Base-by-base conservation (phyloP, 768 basidiomycete species). In the Sporobolomyces phaffii region DNA sequence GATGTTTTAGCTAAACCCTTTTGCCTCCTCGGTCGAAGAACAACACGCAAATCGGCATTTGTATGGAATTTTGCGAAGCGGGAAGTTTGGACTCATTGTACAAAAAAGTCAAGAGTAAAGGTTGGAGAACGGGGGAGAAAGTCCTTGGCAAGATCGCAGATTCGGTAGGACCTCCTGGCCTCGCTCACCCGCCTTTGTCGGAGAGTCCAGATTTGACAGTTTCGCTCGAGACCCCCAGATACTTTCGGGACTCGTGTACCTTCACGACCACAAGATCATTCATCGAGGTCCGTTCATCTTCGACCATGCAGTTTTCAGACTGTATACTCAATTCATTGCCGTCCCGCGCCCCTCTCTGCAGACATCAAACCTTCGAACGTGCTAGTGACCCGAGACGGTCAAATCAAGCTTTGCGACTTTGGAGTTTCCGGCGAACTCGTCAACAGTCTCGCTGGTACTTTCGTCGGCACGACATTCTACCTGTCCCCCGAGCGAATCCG, bases 131-230 rank as follows among this genome's bases (percentile, higher is more conserved):
- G 60, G 86, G 88, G 48, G 91, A 94, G 80, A 85, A 84, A 77
- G 89, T 97, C 49, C 86, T 91, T 17, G 93, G 91, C 43, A 87
- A 91, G 73, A 81, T 99, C 54, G 89, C 94, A 28, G 90, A 96
- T 80, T 92, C 93, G 56, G 93, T 94, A 67, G 82, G 24, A 5
- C 22, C 14, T n/a, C 29, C 44, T 45, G 53, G 63, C 20, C 22
- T 48, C 45, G 5, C n/a, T 31, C 1, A 41, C 7, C 36, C 69
- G 26, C 54, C 51, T 61, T 44, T 33, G 64, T 43, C 64, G 5
- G 29, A 51, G 11, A n/a, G n/a, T n/a, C n/a, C n/a, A n/a, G 38
- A 38, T 38, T 24, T 45, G 9, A 45, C 20, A 7, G 11, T 45
- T 45, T 20, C 44, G n/a, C 10, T 24, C 8, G 33, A 38, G 40